Evolutionary conservation across 768 basidiomycete species (phyloP).

Genomic region (Dentipellis fragilis): DNA sequence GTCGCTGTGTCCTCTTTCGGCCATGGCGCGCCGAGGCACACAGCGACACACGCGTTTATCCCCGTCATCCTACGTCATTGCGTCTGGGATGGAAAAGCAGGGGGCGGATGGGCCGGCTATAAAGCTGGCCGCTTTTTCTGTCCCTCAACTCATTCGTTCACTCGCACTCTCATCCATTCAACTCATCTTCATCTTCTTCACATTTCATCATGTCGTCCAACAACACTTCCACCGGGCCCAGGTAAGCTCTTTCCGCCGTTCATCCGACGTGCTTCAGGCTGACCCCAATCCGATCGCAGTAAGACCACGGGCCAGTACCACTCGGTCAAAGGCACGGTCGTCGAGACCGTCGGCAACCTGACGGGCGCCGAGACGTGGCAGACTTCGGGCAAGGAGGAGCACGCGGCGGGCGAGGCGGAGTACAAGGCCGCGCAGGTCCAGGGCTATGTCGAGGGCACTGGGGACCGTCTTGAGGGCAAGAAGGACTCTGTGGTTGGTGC

Average conservation of each 20-base stretch:
- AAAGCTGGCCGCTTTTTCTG: too few species aligned
- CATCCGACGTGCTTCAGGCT: neutral
- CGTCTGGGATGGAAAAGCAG: too few species aligned
- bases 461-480: conserved; percentile 37
- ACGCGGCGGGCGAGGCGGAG: conserved; percentile 36
- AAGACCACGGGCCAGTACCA: conserved; percentile 29
- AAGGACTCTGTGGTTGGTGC: conserved; percentile 46
- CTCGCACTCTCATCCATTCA: too few species aligned
- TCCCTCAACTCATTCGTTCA: too few species aligned
- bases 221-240: conserved; percentile 6
- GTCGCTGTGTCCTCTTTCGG: too few species aligned
- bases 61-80: too few species aligned
- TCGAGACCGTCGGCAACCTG: conserved; percentile 32
- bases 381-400: conserved; percentile 39
- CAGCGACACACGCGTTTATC: too few species aligned
- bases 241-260: neutral
- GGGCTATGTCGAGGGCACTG: conserved; percentile 38
- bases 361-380: conserved; percentile 33
- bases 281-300: conserved; percentile 14
- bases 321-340: conserved; percentile 28
- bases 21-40: too few species aligned
- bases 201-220: conserved; percentile 7
- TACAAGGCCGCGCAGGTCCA: conserved; percentile 37
- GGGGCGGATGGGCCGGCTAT: too few species aligned
- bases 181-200: too few species aligned